Evolutionary conservation across 805 yeast species (phyloP).

Genomic region (Clavispora vitiphila): DNA sequence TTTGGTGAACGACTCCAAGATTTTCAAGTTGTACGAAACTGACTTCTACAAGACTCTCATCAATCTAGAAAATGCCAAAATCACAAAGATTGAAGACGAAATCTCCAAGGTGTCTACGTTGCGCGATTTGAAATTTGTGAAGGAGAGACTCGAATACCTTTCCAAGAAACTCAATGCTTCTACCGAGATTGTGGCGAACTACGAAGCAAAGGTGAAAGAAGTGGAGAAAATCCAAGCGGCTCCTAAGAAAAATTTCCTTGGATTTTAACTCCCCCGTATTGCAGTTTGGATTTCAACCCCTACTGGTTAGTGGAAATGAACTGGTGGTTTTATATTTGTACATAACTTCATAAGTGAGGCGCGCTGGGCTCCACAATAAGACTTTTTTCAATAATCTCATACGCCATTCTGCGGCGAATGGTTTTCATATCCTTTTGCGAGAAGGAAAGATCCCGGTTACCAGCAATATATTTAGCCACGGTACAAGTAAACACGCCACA

Average conservation of each 20-base stretch:
- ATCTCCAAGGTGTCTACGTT: slow-evolving; percentile 51
- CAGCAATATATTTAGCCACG: slow-evolving; percentile 58
- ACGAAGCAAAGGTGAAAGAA: slow-evolving; percentile 25
- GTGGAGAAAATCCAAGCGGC: slow-evolving; percentile 8
- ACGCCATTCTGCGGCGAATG: slow-evolving; percentile 66
- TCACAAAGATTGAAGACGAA: slow-evolving; percentile 67
- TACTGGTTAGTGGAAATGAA: not conserved
- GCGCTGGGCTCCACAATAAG: slow-evolving; percentile 18
- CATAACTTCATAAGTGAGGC: slow-evolving; percentile 10
- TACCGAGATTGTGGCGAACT: slow-evolving; percentile 37
- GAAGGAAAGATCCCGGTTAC: slow-evolving; percentile 47
- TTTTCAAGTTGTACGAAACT: slow-evolving; percentile 60
- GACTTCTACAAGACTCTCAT: slow-evolving; percentile 53
- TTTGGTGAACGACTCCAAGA: slow-evolving; percentile 51
- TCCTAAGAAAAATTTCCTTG: slow-evolving; percentile 9
- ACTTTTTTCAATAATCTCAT: slow-evolving; percentile 41
- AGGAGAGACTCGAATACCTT: slow-evolving; percentile 59
- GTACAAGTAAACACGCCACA: slow-evolving; percentile 94
- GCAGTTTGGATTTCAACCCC: too few species aligned
- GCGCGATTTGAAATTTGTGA: slow-evolving; percentile 49
- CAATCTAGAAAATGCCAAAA: slow-evolving; percentile 55
- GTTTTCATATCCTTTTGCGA: slow-evolving; percentile 63
- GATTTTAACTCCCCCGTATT: slow-evolving; percentile 6
- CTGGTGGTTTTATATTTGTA: not conserved
- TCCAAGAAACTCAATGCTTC: slow-evolving; percentile 61